Conservation (phyloP, 176 grass and related monocot genomes). For the Saccharum officinarum region DNA sequence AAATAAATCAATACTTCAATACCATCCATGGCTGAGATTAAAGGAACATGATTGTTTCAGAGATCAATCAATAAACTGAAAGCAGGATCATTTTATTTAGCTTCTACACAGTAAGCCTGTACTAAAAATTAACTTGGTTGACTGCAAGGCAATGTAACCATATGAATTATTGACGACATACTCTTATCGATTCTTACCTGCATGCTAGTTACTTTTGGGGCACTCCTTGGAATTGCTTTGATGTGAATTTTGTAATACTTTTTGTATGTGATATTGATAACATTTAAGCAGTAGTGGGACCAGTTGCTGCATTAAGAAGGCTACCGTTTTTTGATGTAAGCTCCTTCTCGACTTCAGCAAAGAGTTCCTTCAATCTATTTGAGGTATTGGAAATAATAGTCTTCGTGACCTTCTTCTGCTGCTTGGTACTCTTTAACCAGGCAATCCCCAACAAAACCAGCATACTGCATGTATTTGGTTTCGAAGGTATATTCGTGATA, state of each 20-base stretch:
- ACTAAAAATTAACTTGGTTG: neutral
- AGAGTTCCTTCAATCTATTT: constrained; percentile 65
- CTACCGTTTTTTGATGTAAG: constrained; percentile 51
- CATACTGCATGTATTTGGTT: constrained; percentile 63
- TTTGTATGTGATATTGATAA: neutral
- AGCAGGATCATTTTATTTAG: neutral
- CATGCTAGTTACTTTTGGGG: neutral
- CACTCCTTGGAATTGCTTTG: neutral
- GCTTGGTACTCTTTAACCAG: constrained; percentile 87
- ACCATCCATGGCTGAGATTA: neutral
- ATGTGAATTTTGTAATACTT: constrained; percentile 12
- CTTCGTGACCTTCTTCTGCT: constrained; percentile 82
- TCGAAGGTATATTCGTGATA: constrained; percentile 51
- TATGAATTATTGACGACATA: neutral
- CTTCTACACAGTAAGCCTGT: neutral
- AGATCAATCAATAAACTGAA: neutral
- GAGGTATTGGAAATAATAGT: constrained; percentile 65
- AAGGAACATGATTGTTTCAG: neutral
- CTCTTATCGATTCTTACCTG: neutral
- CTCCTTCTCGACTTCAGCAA: constrained; percentile 65
- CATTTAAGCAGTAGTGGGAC: neutral
- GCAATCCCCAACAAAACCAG: constrained; percentile 72
- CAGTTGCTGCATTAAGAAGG: neutral
- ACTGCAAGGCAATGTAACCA: neutral
- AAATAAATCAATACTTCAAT: constrained; percentile 16